Base-by-base conservation (phyloP, 192 early-diverging fungal genomes). In the Helicostylum pulchrum region DNA sequence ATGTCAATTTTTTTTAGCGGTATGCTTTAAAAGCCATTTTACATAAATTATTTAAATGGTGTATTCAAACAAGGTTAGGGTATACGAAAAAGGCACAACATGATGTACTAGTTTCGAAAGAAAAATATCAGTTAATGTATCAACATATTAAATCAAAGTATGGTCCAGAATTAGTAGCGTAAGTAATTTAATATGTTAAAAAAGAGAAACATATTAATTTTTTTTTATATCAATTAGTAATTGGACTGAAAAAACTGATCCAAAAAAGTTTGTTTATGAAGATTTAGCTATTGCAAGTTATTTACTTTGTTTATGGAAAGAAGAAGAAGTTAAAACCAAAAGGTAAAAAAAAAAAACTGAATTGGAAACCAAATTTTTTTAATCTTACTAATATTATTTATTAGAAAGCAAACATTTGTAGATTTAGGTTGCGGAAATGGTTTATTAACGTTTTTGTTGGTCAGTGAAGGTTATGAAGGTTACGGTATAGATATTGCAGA, bases 381-480 rank as follows among this genome's bases (percentile, higher is more conserved):
- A 17, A 51, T 43, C 19, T 73, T 45, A 9, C 45, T 52, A 23
- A 21, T 52, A 26, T 26, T 26, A 26, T 26, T 26, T 26, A 26
- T 26, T 26, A 61, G 65, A 64, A 53, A 70, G 42, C 81, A 78
- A 14, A 78, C 77, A 5, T 94, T 92, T 88, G 82, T 87, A 12
- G 93, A 94, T 71, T 71, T 94, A 17, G 93, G 92, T 0, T 93
- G 92, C 56, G 93, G 93, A 8, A 94, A 94, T 74, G 93, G 93
- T 3, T 65, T 94, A 32, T 72, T 94, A 63, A 90, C 89, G 0
- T 79, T 88, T 75, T 60, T 94, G 17, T 65, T 94, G 56, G 81
- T 71, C 21, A 77, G 71, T 53, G 89, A 93, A 70, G 92, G 92
- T 3, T 87, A 84, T 60, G 36, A 47, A 6, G 93, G 92, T 17